A percentile compares a stretch with the other conserved stretches of the same genome.
Evolutionary conservation across 345 rosid genomes (phyloP).

Genomic region (Gossypium turneri): DNA sequence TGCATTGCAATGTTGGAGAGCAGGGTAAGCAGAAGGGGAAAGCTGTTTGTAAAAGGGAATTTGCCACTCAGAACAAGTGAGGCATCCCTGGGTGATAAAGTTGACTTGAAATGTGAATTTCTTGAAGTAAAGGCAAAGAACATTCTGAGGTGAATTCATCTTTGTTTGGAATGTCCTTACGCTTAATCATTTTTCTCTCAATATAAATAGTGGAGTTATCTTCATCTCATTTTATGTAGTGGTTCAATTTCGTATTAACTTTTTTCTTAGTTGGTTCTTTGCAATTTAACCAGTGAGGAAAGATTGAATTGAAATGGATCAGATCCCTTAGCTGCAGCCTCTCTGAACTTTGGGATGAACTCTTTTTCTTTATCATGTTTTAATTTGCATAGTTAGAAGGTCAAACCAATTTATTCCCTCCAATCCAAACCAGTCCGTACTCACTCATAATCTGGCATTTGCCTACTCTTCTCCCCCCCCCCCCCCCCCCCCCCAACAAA

Average conservation of each 20-base stretch:
- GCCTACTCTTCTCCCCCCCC: not conserved
- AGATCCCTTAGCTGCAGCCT: not conserved
- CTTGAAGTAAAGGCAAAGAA: conserved; percentile 95
- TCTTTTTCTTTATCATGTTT: not conserved
- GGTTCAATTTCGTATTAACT: not conserved
- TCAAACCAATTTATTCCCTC: not conserved
- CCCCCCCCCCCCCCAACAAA: not conserved
- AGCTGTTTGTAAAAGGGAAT: conserved; percentile 79
- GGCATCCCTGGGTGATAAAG: conserved; percentile 64
- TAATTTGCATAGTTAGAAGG: not conserved
- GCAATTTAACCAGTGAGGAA: not conserved
- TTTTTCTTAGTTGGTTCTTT: not conserved
- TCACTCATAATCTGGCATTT: not conserved
- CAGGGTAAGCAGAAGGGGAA: conserved; percentile 87
- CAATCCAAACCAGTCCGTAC: not conserved
- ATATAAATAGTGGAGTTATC: not conserved
- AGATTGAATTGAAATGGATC: not conserved
- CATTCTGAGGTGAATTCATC: conserved; percentile 53
- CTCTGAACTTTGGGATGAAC: not conserved
- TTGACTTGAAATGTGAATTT: conserved; percentile 92
- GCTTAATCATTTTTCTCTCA: not conserved
- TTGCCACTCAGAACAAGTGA: conserved; percentile 83
- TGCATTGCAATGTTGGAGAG: conserved; percentile 79
- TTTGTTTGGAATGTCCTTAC: not conserved
- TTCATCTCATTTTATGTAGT: not conserved